phyloP scores from a whole-genome alignment of 2,329 filamentous ascomycete genomes.

The Aspergillus clavatus region DNA sequence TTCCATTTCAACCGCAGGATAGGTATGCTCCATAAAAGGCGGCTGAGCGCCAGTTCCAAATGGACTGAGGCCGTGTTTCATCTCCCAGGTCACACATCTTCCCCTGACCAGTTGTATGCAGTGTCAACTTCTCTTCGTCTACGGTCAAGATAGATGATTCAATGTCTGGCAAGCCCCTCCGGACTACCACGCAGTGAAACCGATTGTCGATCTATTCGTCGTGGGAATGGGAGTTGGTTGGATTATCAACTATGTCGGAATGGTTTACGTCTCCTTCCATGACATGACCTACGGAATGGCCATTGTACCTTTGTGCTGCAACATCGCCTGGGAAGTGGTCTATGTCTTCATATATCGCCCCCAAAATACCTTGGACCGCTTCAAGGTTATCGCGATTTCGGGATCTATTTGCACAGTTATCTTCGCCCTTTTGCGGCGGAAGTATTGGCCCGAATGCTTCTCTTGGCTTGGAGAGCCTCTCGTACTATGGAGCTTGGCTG shows the following conservation, averaged over 20 bases:
- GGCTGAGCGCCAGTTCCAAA: no score
- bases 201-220: not conserved
- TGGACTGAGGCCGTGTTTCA: no score
- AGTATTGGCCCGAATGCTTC: constrained; percentile 11
- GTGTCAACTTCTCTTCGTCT: no score
- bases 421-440: constrained; percentile 9
- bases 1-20: no score
- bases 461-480: constrained; percentile 11
- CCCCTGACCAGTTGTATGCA: no score
- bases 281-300: constrained; percentile 14
- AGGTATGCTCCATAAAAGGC: no score
- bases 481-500: constrained; percentile 6
- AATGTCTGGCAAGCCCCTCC: not conserved
- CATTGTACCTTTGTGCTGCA: constrained; percentile 14
- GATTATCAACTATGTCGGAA: constrained; percentile 12
- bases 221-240: constrained; percentile 12
- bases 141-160: not conserved
- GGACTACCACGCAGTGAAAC: not conserved
- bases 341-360: constrained; percentile 15
- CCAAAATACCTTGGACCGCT: constrained; percentile 6
- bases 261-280: constrained; percentile 13
- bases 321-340: constrained; percentile 17
- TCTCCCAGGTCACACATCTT: no score
- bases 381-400: constrained; percentile 13
- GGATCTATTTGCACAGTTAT: constrained; percentile 8